Percentiles rank a stretch among this genome's conserved stretches.
These are phyloP conservation scores for Alternaria angustiovoidea DNA, from an alignment of 2,329 filamentous ascomycete genomes.

Conservation along the genomic window DNA sequence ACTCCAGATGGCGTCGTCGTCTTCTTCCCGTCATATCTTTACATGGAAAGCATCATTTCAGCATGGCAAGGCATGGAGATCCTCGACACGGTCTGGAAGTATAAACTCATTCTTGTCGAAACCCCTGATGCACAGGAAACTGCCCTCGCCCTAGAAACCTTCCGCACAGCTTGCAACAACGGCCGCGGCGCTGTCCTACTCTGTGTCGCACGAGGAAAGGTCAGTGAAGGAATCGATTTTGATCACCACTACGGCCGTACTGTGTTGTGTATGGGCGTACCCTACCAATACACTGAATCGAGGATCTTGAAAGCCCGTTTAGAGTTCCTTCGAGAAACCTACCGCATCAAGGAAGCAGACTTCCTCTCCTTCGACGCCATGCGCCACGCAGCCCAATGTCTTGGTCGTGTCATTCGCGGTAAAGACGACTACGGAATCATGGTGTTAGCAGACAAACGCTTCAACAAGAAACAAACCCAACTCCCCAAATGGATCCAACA, in stretches of 20 bases:
- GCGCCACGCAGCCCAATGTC: constrained; percentile 96
- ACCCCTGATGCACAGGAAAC: constrained; percentile 98
- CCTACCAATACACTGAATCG: constrained; percentile 98
- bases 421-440: constrained; percentile 99
- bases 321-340: constrained; percentile 96
- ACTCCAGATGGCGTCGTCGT: constrained; percentile 98
- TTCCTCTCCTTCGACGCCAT: constrained; percentile 99
- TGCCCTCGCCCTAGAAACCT: constrained; percentile 92
- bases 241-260: constrained; percentile 98
- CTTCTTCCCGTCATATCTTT: constrained; percentile 97
- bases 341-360: constrained; percentile 95
- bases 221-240: constrained; percentile 98
- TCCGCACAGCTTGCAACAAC: constrained; percentile 96
- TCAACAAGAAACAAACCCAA: constrained; percentile 88
- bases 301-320: constrained; percentile 94
- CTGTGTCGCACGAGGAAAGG: constrained; percentile 95
- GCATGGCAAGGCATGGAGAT: constrained; percentile 99
- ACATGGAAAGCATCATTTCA: constrained; percentile 99
- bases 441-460: constrained; percentile 93
- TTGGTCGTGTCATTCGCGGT: constrained; percentile 91
- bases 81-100: constrained; percentile 97
- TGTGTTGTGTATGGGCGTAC: constrained; percentile 94
- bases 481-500: constrained; percentile 97
- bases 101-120: constrained; percentile 97
- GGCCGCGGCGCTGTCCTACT: constrained; percentile 91